Percentiles rank a stretch among this genome's conserved stretches.
phyloP scores from a whole-genome alignment of 345 rosid genomes.

The Arabidopsis arenosa region DNA sequence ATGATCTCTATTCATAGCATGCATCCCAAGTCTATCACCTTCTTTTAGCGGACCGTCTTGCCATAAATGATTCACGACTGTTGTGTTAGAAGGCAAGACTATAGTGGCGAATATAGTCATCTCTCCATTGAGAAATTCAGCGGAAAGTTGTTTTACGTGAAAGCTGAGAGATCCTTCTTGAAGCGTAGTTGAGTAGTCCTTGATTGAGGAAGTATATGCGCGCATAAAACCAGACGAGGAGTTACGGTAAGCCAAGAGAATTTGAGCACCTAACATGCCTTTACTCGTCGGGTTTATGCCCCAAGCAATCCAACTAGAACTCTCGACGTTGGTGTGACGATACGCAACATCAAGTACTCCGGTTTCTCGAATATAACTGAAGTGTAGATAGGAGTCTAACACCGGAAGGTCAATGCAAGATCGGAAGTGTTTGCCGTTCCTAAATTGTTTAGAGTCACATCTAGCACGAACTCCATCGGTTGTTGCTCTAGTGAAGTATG shows the following conservation, averaged over 20 bases:
- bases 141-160: constrained; percentile 54
- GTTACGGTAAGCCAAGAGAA: constrained; percentile 63
- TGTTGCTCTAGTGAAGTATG: constrained; percentile 4
- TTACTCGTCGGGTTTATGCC: constrained; percentile 52
- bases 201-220: constrained; percentile 64
- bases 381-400: constrained; percentile 50
- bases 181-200: constrained; percentile 49
- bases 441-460: neutral
- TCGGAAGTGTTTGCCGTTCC: constrained; percentile 17
- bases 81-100: constrained; percentile 42
- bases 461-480: neutral
- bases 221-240: constrained; percentile 52
- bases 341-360: constrained; percentile 57
- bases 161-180: constrained; percentile 59
- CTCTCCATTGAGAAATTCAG: constrained; percentile 51
- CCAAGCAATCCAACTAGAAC: constrained; percentile 66
- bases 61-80: constrained; percentile 71
- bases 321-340: constrained; percentile 52
- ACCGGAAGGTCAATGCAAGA: neutral
- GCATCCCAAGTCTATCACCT: constrained; percentile 48
- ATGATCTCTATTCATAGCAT: constrained; percentile 58
- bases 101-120: constrained; percentile 67
- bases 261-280: constrained; percentile 55
- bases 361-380: constrained; percentile 55
- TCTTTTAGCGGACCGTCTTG: constrained; percentile 65